A percentile compares a stretch with the other conserved stretches of the same genome.
These are phyloP conservation scores for Pilatotrama ljubarskyi DNA, from an alignment of 768 basidiomycete genomes.

Conservation along the genomic window DNA sequence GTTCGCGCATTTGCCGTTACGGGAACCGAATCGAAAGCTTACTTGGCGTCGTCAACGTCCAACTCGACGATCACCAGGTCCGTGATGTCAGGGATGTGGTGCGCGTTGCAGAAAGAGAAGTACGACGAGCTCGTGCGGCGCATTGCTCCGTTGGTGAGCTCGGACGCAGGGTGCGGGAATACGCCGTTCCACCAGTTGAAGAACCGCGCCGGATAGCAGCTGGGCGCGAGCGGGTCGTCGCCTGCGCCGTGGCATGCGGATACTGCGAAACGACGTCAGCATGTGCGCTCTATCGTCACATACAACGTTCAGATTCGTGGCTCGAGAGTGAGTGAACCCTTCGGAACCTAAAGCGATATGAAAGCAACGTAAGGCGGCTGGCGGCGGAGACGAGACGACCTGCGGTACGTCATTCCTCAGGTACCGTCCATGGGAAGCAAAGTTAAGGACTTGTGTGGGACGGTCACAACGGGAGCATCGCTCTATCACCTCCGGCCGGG, in stretches of 20 bases:
- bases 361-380: constrained; percentile 5
- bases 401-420: constrained; percentile 4
- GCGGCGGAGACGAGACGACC: background rate
- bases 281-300: background rate
- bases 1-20: background rate
- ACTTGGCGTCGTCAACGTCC: constrained; percentile 88
- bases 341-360: background rate
- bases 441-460: background rate
- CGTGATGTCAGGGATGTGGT: constrained; percentile 91
- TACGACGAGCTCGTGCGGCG: constrained; percentile 90
- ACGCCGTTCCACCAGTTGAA: constrained; percentile 97
- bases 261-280: constrained; percentile 47
- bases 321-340: background rate
- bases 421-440: background rate
- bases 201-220: constrained; percentile 92
- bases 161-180: constrained; percentile 98
- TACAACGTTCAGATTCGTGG: constrained; percentile 20
- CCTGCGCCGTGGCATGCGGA: constrained; percentile 94
- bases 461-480: background rate
- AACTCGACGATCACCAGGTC: constrained; percentile 96
- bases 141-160: constrained; percentile 97
- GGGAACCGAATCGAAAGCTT: constrained; percentile 33
- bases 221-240: constrained; percentile 79
- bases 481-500: background rate
- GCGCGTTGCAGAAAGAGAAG: constrained; percentile 90